Percentiles rank a stretch among this genome's conserved stretches.
Conservation (phyloP, 176 grass and related monocot genomes). For the Hordeum marinum region DNA sequence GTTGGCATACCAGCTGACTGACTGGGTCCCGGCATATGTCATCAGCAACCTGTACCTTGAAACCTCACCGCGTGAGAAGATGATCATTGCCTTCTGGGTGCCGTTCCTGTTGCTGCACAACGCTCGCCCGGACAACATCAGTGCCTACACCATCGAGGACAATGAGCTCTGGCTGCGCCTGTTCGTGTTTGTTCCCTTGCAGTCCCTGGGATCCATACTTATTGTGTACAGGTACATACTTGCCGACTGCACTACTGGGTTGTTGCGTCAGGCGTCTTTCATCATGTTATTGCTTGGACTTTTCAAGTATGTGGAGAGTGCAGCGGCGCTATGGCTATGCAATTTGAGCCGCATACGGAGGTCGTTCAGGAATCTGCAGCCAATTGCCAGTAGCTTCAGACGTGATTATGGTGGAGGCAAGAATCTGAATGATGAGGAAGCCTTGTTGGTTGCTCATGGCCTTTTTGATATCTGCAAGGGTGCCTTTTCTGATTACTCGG, state of each 20-base stretch:
- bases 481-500: background rate
- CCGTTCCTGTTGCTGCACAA: background rate
- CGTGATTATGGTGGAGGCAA: too few species aligned
- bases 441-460: constrained; percentile 3
- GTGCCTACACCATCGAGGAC: background rate
- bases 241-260: background rate
- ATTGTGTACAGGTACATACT: background rate
- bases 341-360: background rate
- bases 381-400: too few species aligned
- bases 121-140: background rate
- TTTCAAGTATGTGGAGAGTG: background rate
- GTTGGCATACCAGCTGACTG: background rate
- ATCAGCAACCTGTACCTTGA: background rate
- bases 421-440: background rate
- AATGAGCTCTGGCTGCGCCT: background rate
- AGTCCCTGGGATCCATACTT: background rate
- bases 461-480: background rate
- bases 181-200: background rate
- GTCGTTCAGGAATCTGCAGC: too few species aligned
- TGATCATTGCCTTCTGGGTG: background rate
- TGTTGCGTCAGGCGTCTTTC: background rate
- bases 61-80: background rate
- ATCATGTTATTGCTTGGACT: background rate
- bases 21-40: background rate
- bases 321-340: background rate